A percentile compares a stretch with the other conserved stretches of the same genome.
Evolutionary conservation across 257 asterid genomes (phyloP).

Genomic region (Solanum piurae): DNA sequence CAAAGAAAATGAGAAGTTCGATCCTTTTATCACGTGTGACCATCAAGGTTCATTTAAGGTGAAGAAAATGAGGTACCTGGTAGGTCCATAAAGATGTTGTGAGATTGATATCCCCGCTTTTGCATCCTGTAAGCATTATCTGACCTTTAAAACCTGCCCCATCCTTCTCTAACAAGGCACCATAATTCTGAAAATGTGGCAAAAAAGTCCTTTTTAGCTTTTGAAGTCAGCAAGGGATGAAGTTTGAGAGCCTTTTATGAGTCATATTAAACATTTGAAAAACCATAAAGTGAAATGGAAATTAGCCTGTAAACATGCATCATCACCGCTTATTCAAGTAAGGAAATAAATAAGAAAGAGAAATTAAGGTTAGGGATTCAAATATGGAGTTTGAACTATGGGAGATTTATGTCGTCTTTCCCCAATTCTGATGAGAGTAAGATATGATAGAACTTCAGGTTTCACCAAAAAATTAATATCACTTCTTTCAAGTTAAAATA

Average conservation of each 20-base stretch:
- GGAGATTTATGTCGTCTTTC: not conserved
- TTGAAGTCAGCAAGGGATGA: not conserved
- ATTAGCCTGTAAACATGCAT: not conserved
- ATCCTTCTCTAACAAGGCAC: conserved; percentile 90
- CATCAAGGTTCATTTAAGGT: not conserved
- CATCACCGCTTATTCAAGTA: not conserved
- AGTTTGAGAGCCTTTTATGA: not conserved
- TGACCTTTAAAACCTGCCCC: conserved; percentile 91
- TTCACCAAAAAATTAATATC: not conserved
- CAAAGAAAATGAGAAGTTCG: not conserved
- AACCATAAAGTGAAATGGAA: not conserved
- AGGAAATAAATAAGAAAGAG: not conserved
- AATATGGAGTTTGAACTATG: not conserved
- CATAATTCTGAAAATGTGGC: conserved; percentile 61
- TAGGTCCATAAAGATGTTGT: conserved; percentile 58
- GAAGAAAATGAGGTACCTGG: conserved; percentile 38
- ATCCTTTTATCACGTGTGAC: not conserved
- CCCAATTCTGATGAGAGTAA: not conserved
- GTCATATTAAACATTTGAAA: not conserved
- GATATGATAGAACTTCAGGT: not conserved
- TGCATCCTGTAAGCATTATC: conserved; percentile 53
- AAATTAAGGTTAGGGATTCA: not conserved
- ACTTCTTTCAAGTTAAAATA: not conserved
- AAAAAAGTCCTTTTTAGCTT: not conserved
- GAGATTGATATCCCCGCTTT: conserved; percentile 62